Conservation (phyloP, 805 yeast species). For the Metschnikowia matae region DNA sequence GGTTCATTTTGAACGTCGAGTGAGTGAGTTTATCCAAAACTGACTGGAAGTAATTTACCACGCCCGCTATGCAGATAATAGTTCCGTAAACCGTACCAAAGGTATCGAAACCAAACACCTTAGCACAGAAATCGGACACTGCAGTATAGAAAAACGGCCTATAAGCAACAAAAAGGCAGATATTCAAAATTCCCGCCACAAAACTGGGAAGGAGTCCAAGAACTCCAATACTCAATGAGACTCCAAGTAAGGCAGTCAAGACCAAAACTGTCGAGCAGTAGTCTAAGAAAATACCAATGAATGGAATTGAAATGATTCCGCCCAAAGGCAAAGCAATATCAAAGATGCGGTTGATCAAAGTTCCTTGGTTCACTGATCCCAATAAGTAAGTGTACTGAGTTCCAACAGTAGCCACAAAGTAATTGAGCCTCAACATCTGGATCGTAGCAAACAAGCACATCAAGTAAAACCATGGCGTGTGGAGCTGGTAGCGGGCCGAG, state of each 20-base stretch:
- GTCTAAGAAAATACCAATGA: slow-evolving; percentile 50
- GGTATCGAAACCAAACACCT: slow-evolving; percentile 59
- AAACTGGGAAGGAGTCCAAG: slow-evolving; percentile 44
- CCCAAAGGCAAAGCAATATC: slow-evolving; percentile 56
- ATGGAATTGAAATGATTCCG: slow-evolving; percentile 51
- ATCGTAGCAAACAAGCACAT: slow-evolving; percentile 50
- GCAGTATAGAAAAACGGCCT: slow-evolving; percentile 60
- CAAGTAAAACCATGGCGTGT: slow-evolving; percentile 49
- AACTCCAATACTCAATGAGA: slow-evolving; percentile 45
- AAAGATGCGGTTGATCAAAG: slow-evolving; percentile 42
- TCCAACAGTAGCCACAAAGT: slow-evolving; percentile 55
- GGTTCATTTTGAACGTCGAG: slow-evolving; percentile 50
- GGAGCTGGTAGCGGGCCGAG: slow-evolving; percentile 46
- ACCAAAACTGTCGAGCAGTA: slow-evolving; percentile 45
- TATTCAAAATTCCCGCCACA: slow-evolving; percentile 41
- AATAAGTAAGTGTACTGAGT: slow-evolving; percentile 51
- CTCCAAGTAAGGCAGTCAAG: slow-evolving; percentile 33
- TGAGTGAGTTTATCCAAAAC: slow-evolving; percentile 48
- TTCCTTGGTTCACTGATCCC: slow-evolving; percentile 35
- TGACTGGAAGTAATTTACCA: slow-evolving; percentile 46
- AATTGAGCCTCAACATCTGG: slow-evolving; percentile 54
- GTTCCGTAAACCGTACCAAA: slow-evolving; percentile 59
- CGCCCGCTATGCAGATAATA: slow-evolving; percentile 50
- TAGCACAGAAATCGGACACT: slow-evolving; percentile 55
- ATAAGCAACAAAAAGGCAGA: slow-evolving; percentile 47